A percentile compares a stretch with the other conserved stretches of the same genome.
phyloP scores from a whole-genome alignment of 345 rosid species.

The Iberis pinnata region DNA sequence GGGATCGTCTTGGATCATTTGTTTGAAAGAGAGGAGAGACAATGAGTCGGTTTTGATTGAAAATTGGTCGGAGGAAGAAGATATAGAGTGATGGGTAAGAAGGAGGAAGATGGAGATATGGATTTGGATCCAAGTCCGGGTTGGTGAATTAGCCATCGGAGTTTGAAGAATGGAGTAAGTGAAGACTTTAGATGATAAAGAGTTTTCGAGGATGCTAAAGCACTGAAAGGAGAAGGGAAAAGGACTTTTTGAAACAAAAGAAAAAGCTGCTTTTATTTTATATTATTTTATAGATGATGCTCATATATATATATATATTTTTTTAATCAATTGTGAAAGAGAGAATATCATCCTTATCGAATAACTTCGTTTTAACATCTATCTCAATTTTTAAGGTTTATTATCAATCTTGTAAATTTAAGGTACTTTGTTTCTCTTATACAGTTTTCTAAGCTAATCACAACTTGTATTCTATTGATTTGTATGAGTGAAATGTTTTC shows the following conservation, averaged over 20 bases:
- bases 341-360: constrained; percentile 10
- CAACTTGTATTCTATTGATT: too few relatives aligned
- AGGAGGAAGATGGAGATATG: constrained; percentile 31
- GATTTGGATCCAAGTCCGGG: constrained; percentile 30
- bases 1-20: constrained; percentile 60
- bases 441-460: too few relatives aligned
- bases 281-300: constrained; percentile 10
- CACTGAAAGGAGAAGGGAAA: constrained; percentile 17
- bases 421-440: too few relatives aligned
- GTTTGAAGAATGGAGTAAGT: constrained; percentile 25
- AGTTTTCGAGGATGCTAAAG: constrained; percentile 22
- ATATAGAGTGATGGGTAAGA: constrained; percentile 23
- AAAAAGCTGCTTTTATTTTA: constrained; percentile 25
- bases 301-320: too few relatives aligned
- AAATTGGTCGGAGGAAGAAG: constrained; percentile 32
- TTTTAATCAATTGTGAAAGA: constrained; percentile 1
- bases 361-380: not conserved
- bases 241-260: constrained; percentile 15
- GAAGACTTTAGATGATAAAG: constrained; percentile 18
- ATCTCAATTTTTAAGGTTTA: too few relatives aligned
- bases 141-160: constrained; percentile 45
- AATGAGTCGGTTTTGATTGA: constrained; percentile 67
- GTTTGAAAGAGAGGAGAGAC: constrained; percentile 60
- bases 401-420: too few relatives aligned
- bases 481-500: too few relatives aligned